Base-by-base conservation (phyloP, 768 basidiomycete species). In the Collybia mongolica region DNA sequence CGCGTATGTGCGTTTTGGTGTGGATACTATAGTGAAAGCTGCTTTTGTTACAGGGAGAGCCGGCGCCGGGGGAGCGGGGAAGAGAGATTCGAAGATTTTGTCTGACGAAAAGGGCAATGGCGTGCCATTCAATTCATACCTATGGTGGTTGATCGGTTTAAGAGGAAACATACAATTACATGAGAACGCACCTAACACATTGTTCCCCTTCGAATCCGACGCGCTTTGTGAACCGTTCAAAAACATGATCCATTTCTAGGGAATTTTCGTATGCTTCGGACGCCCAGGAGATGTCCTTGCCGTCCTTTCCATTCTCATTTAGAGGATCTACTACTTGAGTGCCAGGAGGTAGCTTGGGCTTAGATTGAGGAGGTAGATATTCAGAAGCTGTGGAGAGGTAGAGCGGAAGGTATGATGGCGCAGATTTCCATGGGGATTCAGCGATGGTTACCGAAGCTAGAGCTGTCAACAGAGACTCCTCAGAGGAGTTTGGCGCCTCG, bases 71-170 rank as follows among this genome's bases (percentile, higher is more conserved):
- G 83, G 79, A 0, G 65, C 61, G 7, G 89, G 84, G 69, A 94
- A 98, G n/a, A 97, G 75, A 17, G 68, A 63, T 44, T 85, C 72
- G 68, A 86, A 93, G 6, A 86, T 74, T 2, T 72, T 68, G 57
- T 94, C 94, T 14, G 83, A 82, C n/a, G 88, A 79, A 67, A 88
- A 98, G 8, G 93, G 90, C 2, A 98, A 72, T 2, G 96, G 96
- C 0, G 72, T 79, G 19, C 93, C 90, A 26, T 80, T 79, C n/a
- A 94, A 74, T 40, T 97, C 93, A 62, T 98, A 98, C 46, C 93
- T 94, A 60, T 45, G 48, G 38, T 41, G 42, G 39, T 39, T 51
- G 23, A 54, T 41, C n/a, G 19, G 29, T 36, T 29, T n/a, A 4
- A 18, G 9, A 38, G 36, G 17, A 12, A 14, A 45, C 26, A 22